Base-by-base conservation (phyloP, 164 flowering plant genomes). In the Tetracentron sinense region DNA sequence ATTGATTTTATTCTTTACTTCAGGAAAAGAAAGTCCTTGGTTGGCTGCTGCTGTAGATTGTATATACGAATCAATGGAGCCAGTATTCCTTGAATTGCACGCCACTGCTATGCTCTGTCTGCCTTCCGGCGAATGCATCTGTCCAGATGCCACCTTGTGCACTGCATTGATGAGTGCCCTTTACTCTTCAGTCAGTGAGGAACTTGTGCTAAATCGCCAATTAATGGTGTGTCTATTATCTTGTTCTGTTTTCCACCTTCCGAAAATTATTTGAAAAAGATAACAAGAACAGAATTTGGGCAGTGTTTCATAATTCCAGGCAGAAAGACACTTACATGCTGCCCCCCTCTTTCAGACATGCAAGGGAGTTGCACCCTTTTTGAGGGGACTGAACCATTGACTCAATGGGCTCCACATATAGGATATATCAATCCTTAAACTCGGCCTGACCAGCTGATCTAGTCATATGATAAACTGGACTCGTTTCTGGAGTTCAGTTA, bases 141-240 rank as follows among this genome's bases (percentile, higher is more conserved):
- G 60, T 70, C 97, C 96, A 38, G 99, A 95, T 86, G 86, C 96
- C 69, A 82, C 93, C 51, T 65, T 81, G 30, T 91, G 99, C 69
- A 79, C 99, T 54, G 73, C 97, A 57, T 69, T 95, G 63, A 84
- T 79, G 75, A 95, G 90, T 81, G 93, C 97, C 25, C 84, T 95
- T n/a, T 91, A 88, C 77, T 89, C 96, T 64, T 79, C 96, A 33
- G 88, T 88, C 59, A 72, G 78, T 42, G 99, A 95, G 74, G 92
- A 90, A 65, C 81, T 75, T 55, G 90, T 88, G 35, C 62, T 80
- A 38, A 73, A 67, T 61, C 96, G 97, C 38, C 81, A 85, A 65
- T 70, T 95, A 26, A 80, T 81, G 97, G 99, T 95, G 84, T 63
- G 78, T 23, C 54, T 42, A 28, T 52, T 69, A 4, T 21, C 35